These are phyloP conservation scores for Phyllosticta citrichinensis DNA, from an alignment of 2,329 filamentous ascomycete genomes.

Conservation along the genomic window DNA sequence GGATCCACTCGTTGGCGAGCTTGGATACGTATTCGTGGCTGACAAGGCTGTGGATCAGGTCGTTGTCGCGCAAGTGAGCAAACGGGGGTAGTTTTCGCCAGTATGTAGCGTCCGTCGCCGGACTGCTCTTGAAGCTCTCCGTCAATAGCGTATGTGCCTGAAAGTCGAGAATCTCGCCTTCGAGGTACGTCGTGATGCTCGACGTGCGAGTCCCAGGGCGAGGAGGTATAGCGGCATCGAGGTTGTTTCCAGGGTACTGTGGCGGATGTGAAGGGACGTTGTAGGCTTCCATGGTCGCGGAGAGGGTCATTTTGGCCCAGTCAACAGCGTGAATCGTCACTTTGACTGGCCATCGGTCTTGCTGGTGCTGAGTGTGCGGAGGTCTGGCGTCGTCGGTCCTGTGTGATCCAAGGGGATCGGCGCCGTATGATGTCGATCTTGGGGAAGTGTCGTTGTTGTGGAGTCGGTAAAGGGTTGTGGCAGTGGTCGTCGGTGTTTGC, in stretches of 20 bases:
- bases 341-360: constrained; percentile 58
- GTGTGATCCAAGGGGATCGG: background rate
- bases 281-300: constrained; percentile 61
- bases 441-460: constrained; percentile 16
- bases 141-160: constrained; percentile 42
- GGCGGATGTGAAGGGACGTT: constrained; percentile 46
- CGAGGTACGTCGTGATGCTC: constrained; percentile 54
- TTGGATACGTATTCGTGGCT: constrained; percentile 28
- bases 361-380: constrained; percentile 22
- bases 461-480: constrained; percentile 19
- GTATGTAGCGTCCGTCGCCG: constrained; percentile 36
- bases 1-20: constrained; percentile 39
- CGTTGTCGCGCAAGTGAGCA: constrained; percentile 25
- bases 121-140: constrained; percentile 36
- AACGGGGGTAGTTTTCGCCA: constrained; percentile 41
- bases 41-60: constrained; percentile 35
- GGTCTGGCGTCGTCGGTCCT: constrained; percentile 19
- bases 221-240: background rate
- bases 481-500: constrained; percentile 11
- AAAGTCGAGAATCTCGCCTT: constrained; percentile 60
- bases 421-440: constrained; percentile 11
- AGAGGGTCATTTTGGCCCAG: constrained; percentile 49
- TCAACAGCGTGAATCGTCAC: constrained; percentile 56
- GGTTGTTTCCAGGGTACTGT: constrained; percentile 17
- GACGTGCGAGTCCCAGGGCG: constrained; percentile 24